Base-by-base conservation (phyloP, 495 filamentous ascomycete genomes). In the Daldinia childiae region DNA sequence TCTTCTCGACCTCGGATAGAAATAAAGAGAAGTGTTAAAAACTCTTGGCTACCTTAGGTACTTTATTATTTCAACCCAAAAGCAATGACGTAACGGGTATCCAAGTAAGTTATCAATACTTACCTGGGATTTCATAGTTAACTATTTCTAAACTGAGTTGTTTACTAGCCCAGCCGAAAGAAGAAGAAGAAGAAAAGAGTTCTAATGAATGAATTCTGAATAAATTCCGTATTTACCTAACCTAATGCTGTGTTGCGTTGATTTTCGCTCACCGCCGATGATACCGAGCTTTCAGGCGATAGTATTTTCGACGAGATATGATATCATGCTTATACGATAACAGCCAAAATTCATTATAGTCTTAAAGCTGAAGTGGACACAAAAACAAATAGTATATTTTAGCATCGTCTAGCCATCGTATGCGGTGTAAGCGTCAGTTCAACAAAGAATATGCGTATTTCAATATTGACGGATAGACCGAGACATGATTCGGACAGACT, bases 401-500 rank as follows among this genome's bases (percentile, higher is more conserved):
- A 48, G 43, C n/a, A 12, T 5, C 9, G n/a, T 48, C 43, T 19
- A 0, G 17, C 19, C 24, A 9, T 48, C 43, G 19, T 24, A 48
- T 48, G 43, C 19, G 19, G 43, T 48, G 43, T 48, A 48, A 2
- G 14, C 4, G 21, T 21, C 21, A 9, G 43, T 48, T 48, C 19
- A 48, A 48, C 43, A 48, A 48, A 48, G 43, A 24, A 11, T 48
- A 24, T 4, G 19, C 7, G 19, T 48, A 19, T 24, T 48, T 24
- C 41, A 3, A 21, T 11, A 24, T 21, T 19, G 55, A 58, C 26
- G 19, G 29, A 51, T 29, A 50, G 32, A 48, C 52, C 29, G 41
- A 66, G 43, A 66, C 55, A 58, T 58, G 41, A 58, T 58, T 66
- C 55, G 50, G 41, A 24, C 41, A 38, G 14, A 48, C 26, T 43